phyloP scores from a whole-genome alignment of 495 filamentous ascomycete species.

The Xylaria bambusicola region DNA sequence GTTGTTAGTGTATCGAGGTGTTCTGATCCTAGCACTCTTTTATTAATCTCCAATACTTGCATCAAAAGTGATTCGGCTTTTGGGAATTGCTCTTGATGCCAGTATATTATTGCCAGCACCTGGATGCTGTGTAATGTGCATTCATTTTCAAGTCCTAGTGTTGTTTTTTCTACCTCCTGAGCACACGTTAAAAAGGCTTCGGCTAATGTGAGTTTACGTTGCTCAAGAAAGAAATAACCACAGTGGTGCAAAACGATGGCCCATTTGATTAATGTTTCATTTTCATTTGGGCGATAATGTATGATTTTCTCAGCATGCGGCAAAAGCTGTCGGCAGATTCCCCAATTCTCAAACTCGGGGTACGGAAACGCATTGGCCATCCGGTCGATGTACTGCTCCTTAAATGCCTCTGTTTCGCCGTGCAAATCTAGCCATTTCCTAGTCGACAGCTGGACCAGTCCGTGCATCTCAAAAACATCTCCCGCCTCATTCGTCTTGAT shows the following conservation, averaged over 20 bases:
- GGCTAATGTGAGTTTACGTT: too few species aligned
- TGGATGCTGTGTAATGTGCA: background rate
- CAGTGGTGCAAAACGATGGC: too few species aligned
- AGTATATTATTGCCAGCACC: constrained; percentile 1
- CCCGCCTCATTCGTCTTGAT: constrained; percentile 27
- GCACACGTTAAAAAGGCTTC: too few species aligned
- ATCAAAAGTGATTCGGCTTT: constrained; percentile 31
- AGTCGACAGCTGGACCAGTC: constrained; percentile 48
- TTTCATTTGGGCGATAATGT: too few species aligned
- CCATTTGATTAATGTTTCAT: too few species aligned
- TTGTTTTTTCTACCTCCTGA: background rate
- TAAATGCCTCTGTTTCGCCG: constrained; percentile 38
- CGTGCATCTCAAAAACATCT: constrained; percentile 47
- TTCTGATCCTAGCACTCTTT: background rate
- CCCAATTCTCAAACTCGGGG: too few species aligned
- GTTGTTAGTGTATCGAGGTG: background rate
- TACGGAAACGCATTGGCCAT: too few species aligned
- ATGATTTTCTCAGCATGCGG: too few species aligned
- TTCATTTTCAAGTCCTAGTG: background rate
- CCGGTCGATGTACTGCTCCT: constrained; percentile 21
- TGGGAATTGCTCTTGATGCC: constrained; percentile 28
- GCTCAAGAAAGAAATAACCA: too few species aligned
- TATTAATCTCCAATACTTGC: background rate
- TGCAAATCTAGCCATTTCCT: constrained; percentile 46
- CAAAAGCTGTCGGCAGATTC: too few species aligned